These are phyloP conservation scores for Pseudogymnoascus sp. DNA, from an alignment of 2,329 filamentous ascomycete genomes.

Conservation along the genomic window DNA sequence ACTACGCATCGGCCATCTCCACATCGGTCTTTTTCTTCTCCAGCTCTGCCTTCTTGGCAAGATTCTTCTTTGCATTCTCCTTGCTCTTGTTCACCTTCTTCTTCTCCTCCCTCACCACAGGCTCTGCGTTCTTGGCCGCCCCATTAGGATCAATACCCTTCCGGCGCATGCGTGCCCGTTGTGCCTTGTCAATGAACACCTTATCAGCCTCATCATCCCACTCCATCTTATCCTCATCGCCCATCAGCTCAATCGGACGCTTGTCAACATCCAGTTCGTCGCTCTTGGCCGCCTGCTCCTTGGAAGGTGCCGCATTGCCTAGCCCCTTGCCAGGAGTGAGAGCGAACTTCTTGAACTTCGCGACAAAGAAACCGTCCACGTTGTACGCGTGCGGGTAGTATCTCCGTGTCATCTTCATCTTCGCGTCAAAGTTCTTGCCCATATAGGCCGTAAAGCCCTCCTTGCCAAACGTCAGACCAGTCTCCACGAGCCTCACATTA, in stretches of 20 bases:
- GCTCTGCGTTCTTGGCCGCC: conserved; percentile 12
- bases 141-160: conserved; percentile 61
- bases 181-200: conserved; percentile 65
- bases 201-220: conserved; percentile 70
- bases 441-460: conserved; percentile 88
- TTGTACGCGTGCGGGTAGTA: conserved; percentile 92
- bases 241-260: conserved; percentile 51
- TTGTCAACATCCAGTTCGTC: conserved; percentile 55
- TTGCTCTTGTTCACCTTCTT: conserved; percentile 21
- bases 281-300: conserved; percentile 30
- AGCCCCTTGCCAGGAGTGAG: conserved; percentile 54
- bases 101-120: conserved; percentile 16
- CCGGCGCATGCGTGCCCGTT: conserved; percentile 65
- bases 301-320: conserved; percentile 23
- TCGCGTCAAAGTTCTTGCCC: conserved; percentile 85
- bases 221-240: conserved; percentile 57
- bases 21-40: neutral
- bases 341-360: conserved; percentile 90
- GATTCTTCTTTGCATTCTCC: conserved; percentile 14
- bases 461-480: conserved; percentile 81
- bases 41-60: conserved; percentile 10
- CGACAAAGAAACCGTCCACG: conserved; percentile 97
- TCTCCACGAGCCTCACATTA: conserved; percentile 89
- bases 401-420: conserved; percentile 72
- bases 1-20: conserved; percentile 8